Evolutionary conservation across 192 early-diverging fungal species (phyloP), one percentile per base, ranked within the genome.

Genomic region (Coemansia sp.): DNA sequence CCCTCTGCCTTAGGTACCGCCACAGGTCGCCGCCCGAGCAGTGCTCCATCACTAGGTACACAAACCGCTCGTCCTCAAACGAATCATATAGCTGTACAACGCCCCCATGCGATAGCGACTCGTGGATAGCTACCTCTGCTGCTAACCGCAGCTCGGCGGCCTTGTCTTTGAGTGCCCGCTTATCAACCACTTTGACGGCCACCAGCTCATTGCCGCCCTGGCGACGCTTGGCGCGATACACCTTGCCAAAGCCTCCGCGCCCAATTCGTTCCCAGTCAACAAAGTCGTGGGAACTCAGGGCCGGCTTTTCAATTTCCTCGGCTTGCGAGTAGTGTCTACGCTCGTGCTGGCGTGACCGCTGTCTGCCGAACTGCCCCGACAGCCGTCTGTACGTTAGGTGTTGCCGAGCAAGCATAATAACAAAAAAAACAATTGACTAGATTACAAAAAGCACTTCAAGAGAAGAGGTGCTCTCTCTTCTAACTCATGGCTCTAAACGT

Each of bases 11-110:
- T 31, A 82, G 48, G 51, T 84, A 74, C 31, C 63, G 20, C 73
- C 73, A 84, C 5, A 84, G 65, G 36, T 84, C 82, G 6, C 76
- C 76, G 50, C 65, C 46, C 40, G 31, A 42, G 67, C 90, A 90
- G 23, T 86, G 61, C 74, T 92, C 90, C 84, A 88, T 88, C n/a
- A 92, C 88, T 18, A 92, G 59, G 60, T 92, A 92, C 2, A 92
- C 90, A 57, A 84, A 84, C 6, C 76, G 62, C n/a, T 71, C 60
- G 67, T 89, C 86, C 64, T 90, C 88, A 58, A 92, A 92, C 63
- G 87, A 89, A 39, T 86, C 89, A 66, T 80, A 78, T 1, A 92
- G 70, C 16, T 75, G 69, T 5, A 89, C 79, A 9, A 92, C 81
- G 6, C 77, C 69, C 0, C 66, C 71, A 66, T 92, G 88, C 2